Percentiles rank a stretch among this genome's conserved stretches.
These are phyloP conservation scores for Zasmidium citrigriseum DNA, from an alignment of 2,329 filamentous ascomycete species.

Conservation along the genomic window DNA sequence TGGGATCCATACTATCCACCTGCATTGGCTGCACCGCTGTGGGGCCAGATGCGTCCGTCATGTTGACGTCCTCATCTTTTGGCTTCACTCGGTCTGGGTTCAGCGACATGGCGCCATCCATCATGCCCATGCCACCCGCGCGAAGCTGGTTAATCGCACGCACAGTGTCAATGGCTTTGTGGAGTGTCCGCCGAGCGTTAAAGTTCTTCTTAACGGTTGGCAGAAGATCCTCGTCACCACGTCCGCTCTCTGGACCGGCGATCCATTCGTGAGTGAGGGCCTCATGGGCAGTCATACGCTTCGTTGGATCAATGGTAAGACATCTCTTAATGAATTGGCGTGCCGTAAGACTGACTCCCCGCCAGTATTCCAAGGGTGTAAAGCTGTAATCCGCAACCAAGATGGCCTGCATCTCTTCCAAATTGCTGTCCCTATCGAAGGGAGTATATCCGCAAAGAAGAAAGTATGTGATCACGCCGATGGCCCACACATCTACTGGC, in stretches of 20 bases:
- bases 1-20: conserved; percentile 53
- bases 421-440: conserved; percentile 94
- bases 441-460: conserved; percentile 96
- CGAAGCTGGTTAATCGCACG: conserved; percentile 68
- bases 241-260: conserved; percentile 54
- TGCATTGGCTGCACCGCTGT: conserved; percentile 7
- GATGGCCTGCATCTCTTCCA: conserved; percentile 99
- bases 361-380: conserved; percentile 94
- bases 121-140: conserved; percentile 60
- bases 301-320: conserved; percentile 82
- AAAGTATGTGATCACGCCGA: conserved; percentile 98
- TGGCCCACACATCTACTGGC: conserved; percentile 96
- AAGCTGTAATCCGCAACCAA: conserved; percentile 95
- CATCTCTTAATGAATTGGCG: conserved; percentile 92
- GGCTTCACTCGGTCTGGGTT: conserved; percentile 48
- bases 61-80: conserved; percentile 33
- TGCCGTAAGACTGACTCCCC: conserved; percentile 78
- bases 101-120: conserved; percentile 60
- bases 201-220: conserved; percentile 71
- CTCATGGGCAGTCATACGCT: conserved; percentile 88
- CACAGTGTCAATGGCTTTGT: conserved; percentile 69
- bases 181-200: conserved; percentile 64
- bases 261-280: conserved; percentile 67
- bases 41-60: conserved; percentile 42
- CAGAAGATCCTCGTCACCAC: conserved; percentile 56